These are phyloP conservation scores for Juglanconis sp. DNA, from an alignment of 2,329 filamentous ascomycete genomes.

Conservation along the genomic window DNA sequence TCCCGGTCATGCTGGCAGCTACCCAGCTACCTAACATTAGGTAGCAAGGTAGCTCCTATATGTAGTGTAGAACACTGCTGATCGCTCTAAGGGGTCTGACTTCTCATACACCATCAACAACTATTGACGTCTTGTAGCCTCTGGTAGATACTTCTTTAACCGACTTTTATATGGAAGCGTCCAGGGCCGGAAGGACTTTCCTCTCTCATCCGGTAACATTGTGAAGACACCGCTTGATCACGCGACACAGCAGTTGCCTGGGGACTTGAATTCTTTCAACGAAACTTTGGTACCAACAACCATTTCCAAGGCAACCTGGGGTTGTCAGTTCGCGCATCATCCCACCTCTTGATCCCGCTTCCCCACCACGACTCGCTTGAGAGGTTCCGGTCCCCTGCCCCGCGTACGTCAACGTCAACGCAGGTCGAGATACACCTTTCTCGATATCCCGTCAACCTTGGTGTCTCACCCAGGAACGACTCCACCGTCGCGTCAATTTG, in stretches of 20 bases:
- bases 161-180: neutral
- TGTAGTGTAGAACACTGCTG: neutral
- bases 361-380: slow-evolving; percentile 14
- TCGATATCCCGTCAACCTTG: neutral
- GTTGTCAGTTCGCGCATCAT: neutral
- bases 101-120: neutral
- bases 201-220: neutral
- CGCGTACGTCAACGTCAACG: slow-evolving; percentile 12
- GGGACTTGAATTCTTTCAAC: neutral
- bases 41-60: neutral
- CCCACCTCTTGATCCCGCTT: slow-evolving; percentile 2
- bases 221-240: neutral
- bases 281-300: neutral
- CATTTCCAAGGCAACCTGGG: neutral
- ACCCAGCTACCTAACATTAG: neutral
- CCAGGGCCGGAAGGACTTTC: neutral
- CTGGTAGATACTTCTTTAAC: neutral
- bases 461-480: slow-evolving; percentile 3
- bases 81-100: neutral
- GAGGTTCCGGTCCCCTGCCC: slow-evolving; percentile 5
- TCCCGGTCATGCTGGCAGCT: neutral
- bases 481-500: neutral
- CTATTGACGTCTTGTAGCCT: neutral
- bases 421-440: slow-evolving; percentile 15
- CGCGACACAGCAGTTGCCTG: neutral